Evolutionary conservation across 148 eudicot species (phyloP), one percentile per base, ranked within the genome.

Genomic region (Persicaria tinctoria): DNA sequence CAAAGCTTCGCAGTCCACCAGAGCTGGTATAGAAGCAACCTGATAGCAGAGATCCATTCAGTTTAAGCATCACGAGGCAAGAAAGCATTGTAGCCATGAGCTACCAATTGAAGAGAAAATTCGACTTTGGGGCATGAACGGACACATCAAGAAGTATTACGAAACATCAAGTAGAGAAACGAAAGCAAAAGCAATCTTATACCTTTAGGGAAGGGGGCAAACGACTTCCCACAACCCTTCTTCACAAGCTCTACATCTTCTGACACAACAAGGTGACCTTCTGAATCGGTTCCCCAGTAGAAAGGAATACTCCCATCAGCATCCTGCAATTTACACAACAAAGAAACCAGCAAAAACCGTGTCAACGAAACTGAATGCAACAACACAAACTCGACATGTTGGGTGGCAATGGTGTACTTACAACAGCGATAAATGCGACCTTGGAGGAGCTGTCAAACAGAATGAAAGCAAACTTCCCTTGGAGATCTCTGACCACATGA

Each of bases 301-400:
- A 95, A 86, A 54, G 99, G 97, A 51, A 95, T 93, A 80, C 92
- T 90, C 63, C 94, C 99, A 80, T 95, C 99, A 73, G 84, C 83
- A 83, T 95, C 99, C 99, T 95, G 75, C 41, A 77, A 18, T 56
- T 49, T 41, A 54, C 63, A 70, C 51, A 56, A 69, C n/a, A 51
- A 14, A 70, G 49, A 70, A 69, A 1, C 38, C 46, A 51, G 18
- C 17, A 62, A 6, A 10, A 46, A 66, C 23, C 27, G n/a, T 7
- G 32, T 75, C 69, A 64, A 64, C 2, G 4, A 60, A 13, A 23
- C 23, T 59, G 66, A 57, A 64, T 17, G 18, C 46, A 64, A 64
- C 46, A 32, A 66, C 68, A 60, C 44, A 23, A 60, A 60, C 12
- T 0, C 0, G 44, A 60, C 4, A 13, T 1, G 13, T 66, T 44